Base-by-base conservation (phyloP, 2,329 filamentous ascomycete genomes). In the Fusarium poae region DNA sequence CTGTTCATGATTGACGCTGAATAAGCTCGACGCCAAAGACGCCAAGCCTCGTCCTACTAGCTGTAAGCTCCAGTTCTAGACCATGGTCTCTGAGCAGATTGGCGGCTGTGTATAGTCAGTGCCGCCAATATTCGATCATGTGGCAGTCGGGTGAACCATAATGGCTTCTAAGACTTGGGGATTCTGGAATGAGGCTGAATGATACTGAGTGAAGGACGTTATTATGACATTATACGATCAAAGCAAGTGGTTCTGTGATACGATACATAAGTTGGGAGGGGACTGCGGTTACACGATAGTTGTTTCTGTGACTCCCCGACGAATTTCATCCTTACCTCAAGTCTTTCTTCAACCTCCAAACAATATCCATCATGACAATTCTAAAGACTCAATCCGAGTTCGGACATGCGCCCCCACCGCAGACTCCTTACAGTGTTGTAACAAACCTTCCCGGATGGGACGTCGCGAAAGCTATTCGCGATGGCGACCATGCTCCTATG, bases 341-440 rank as follows among this genome's bases (percentile, higher is more conserved):
- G 20, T 32, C 21, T 15, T 23, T n/a, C n/a, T 23, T n/a, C n/a
- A 23, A 8, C 13, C 12, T 16, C 16, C 40, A 21, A 9, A 48
- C 45, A 27, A 15, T 21, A 45, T 11, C 25, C 43, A 71, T 23
- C 64, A 81, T 81, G 79, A 74, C 77, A n/a, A 65, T 80, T 23
- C 76, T 81, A 23, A 75, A 76, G 40, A 75, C 80, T 0, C 77
- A 82, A 7, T 76, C 80, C 18, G 75, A 79, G 21, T 78, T 82
- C 37, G 84, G 83, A 16, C 77, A 82, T 58, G 83, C 82, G 18
- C 73, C 83, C 5, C 83, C 83, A 2, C 84, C 84, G 3, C 78
- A 83, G 51, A 80, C 78, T 2, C 78, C 82, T 0, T 83, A 85
- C 68, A 81, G 80, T 62, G 79, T 85, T 75, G 82, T 84, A 52